Evolutionary conservation across 108 stramenopile species (phyloP).

Genomic region (Skeletonema costatum): DNA sequence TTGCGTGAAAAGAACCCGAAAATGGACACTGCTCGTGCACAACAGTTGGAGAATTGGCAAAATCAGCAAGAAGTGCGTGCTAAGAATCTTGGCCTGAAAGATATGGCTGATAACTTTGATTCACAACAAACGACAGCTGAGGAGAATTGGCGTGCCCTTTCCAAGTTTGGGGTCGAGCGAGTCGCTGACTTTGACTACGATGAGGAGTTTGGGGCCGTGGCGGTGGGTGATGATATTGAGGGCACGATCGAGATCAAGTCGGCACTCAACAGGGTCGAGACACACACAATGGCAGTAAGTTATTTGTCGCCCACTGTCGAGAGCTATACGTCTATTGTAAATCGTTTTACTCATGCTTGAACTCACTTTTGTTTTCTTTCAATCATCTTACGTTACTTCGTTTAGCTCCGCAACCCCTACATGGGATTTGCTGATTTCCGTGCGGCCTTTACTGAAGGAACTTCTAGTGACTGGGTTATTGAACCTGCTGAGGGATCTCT

Average conservation of each 20-base stretch:
- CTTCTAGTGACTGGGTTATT: constrained; percentile 61
- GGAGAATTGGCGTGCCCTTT: constrained; percentile 79
- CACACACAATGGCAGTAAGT: constrained; percentile 59
- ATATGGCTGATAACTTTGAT: constrained; percentile 74
- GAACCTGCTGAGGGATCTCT: constrained; percentile 76
- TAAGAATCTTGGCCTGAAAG: constrained; percentile 49
- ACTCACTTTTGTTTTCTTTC: neutral
- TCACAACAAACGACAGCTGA: constrained; percentile 25
- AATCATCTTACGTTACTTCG: too few relatives aligned
- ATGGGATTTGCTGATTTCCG: constrained; percentile 93
- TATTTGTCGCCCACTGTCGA: neutral
- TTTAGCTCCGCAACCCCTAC: constrained; percentile 68
- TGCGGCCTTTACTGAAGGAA: constrained; percentile 78
- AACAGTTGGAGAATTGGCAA: constrained; percentile 88
- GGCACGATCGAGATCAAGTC: constrained; percentile 62
- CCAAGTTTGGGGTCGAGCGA: constrained; percentile 83
- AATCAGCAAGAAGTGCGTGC: constrained; percentile 85
- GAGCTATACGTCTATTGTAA: neutral
- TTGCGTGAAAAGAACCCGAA: constrained; percentile 49
- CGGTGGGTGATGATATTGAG: constrained; percentile 54
- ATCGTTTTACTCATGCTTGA: neutral
- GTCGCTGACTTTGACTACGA: constrained; percentile 82
- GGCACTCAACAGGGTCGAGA: constrained; percentile 52
- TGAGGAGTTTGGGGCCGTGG: constrained; percentile 72
- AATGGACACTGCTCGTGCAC: constrained; percentile 74